phyloP scores from a whole-genome alignment of 2,329 filamentous ascomycete genomes.

The Alternaria burnsii region DNA sequence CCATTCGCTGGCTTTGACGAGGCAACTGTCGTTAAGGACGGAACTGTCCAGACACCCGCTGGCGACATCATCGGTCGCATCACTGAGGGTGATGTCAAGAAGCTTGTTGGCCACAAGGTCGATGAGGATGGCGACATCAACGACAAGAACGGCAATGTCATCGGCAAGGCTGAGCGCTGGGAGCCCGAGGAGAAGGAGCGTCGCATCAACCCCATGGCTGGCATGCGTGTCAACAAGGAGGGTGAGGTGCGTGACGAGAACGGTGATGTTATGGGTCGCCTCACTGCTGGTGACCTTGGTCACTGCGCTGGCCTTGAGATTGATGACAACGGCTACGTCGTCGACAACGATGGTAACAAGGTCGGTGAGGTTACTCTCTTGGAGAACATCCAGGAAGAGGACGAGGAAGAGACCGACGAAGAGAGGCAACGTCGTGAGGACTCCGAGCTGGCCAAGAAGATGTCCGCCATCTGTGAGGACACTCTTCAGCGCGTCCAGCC shows the following conservation, averaged over 20 bases:
- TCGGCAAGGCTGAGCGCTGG: constrained; percentile 63
- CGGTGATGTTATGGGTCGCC: constrained; percentile 59
- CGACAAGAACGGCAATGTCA: constrained; percentile 63
- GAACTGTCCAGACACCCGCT: constrained; percentile 59
- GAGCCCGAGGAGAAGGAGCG: constrained; percentile 63
- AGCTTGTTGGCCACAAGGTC: constrained; percentile 60
- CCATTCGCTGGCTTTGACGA: constrained; percentile 68
- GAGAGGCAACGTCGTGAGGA: constrained; percentile 65
- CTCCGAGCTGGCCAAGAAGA: constrained; percentile 78
- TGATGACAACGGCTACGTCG: constrained; percentile 62
- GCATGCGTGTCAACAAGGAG: constrained; percentile 62
- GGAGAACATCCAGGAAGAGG: constrained; percentile 66
- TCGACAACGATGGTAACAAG: constrained; percentile 68
- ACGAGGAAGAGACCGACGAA: constrained; percentile 61
- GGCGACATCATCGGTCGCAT: constrained; percentile 60
- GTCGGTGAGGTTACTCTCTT: constrained; percentile 70
- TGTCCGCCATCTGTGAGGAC: constrained; percentile 75
- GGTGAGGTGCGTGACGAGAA: constrained; percentile 62
- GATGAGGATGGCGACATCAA: constrained; percentile 62
- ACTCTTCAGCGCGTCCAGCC: constrained; percentile 85
- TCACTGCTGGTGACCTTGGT: constrained; percentile 61
- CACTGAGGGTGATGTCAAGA: constrained; percentile 61
- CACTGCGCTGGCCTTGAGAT: constrained; percentile 63
- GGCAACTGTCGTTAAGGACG: constrained; percentile 65
- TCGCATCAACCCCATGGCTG: constrained; percentile 68